Evolutionary conservation across 2,329 filamentous ascomycete genomes (phyloP).

Genomic region (Remersonia thermophila): DNA sequence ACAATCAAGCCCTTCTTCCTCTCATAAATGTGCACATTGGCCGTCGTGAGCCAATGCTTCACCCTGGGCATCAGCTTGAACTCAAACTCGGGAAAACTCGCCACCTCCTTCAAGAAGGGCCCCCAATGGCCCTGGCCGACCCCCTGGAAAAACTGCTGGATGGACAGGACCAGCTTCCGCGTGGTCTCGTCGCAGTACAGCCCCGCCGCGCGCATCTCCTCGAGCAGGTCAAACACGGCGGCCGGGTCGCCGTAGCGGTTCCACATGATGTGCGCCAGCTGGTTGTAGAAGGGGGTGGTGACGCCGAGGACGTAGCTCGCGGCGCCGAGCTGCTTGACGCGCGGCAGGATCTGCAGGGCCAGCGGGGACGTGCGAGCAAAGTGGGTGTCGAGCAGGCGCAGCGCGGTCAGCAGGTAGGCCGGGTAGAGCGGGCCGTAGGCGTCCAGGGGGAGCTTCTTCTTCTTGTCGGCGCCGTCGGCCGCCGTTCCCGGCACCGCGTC

Average conservation of each 20-base stretch:
- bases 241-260: constrained; percentile 44
- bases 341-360: constrained; percentile 49
- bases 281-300: constrained; percentile 57
- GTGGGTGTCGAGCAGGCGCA: constrained; percentile 42
- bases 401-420: constrained; percentile 43
- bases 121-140: constrained; percentile 13
- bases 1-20: constrained; percentile 2
- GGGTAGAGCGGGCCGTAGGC: constrained; percentile 55
- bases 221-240: constrained; percentile 42
- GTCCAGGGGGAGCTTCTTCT: constrained; percentile 32
- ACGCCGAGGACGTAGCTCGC: constrained; percentile 61
- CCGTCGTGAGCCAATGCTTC: constrained; percentile 11
- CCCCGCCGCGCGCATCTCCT: constrained; percentile 54
- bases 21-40: constrained; percentile 8
- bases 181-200: constrained; percentile 43
- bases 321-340: constrained; percentile 54
- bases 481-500: constrained; percentile 17
- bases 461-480: constrained; percentile 5
- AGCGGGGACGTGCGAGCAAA: constrained; percentile 49
- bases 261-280: constrained; percentile 51
- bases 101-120: constrained; percentile 22
- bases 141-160: constrained; percentile 17
- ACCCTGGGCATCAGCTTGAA: constrained; percentile 19
- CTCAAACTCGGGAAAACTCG: constrained; percentile 28
- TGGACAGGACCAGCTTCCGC: constrained; percentile 24